phyloP scores from a whole-genome alignment of 495 filamentous ascomycete species.

The Neurospora sp. region DNA sequence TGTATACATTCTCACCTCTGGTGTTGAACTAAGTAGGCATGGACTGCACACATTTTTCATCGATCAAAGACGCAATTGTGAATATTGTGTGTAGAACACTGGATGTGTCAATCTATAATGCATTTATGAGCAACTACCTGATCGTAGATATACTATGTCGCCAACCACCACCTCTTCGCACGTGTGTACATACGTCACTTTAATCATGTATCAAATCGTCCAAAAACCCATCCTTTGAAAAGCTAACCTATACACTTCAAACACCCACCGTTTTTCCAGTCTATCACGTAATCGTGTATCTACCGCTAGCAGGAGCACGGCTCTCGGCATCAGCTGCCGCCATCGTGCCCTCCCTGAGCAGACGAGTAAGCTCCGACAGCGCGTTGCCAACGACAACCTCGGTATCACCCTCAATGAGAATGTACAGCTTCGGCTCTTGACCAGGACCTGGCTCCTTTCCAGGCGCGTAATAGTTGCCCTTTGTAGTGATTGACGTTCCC shows the following conservation, averaged over 20 bases:
- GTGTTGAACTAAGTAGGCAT: background rate
- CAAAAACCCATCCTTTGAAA: background rate
- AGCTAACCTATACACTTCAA: background rate
- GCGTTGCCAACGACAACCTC: conserved; percentile 86
- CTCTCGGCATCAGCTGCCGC: conserved; percentile 80
- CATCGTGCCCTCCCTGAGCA: conserved; percentile 86
- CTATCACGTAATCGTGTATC: conserved; percentile 75
- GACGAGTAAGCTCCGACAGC: conserved; percentile 78
- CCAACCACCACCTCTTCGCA: background rate
- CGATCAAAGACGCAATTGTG: background rate
- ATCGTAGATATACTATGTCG: background rate
- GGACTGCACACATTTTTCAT: background rate
- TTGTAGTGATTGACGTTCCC: conserved; percentile 93
- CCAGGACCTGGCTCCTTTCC: conserved; percentile 70
- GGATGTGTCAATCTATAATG: background rate
- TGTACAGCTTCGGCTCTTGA: conserved; percentile 84
- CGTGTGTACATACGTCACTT: background rate
- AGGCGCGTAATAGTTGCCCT: conserved; percentile 76
- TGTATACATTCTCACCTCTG: background rate
- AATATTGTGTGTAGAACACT: background rate
- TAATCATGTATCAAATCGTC: background rate
- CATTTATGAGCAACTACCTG: background rate
- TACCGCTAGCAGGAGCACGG: conserved; percentile 67
- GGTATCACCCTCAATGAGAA: conserved; percentile 94
- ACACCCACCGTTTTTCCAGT: background rate